Percentiles rank a stretch among this genome's conserved stretches.
Conservation (phyloP, 202 grass and related monocot genomes). For the Setaria italica region DNA sequence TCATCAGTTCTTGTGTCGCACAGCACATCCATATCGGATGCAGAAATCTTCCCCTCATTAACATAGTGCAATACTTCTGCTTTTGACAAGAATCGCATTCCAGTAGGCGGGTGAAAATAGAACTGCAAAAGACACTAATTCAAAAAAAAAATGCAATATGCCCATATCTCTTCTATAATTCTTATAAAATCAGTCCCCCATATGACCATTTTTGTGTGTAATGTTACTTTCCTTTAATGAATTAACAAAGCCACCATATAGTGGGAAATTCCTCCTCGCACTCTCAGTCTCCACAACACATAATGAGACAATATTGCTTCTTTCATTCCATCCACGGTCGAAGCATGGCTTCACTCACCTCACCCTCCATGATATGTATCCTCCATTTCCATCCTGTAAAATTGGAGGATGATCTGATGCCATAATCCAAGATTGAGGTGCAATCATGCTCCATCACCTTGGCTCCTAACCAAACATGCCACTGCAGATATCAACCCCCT, state of each 20-base stretch:
- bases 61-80: constrained; percentile 69
- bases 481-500: not conserved
- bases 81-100: constrained; percentile 67
- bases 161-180: constrained; percentile 6
- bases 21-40: constrained; percentile 35
- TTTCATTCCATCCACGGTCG: not conserved
- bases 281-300: not conserved
- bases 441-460: not conserved
- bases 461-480: not conserved
- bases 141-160: not conserved
- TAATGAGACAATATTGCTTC: not conserved
- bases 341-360: not conserved
- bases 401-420: not conserved
- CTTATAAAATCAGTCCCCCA: not conserved
- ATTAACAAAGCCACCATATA: constrained; percentile 1
- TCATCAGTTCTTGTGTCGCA: constrained; percentile 49
- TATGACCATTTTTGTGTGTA: not conserved
- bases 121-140: constrained; percentile 54
- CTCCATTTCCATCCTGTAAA: not conserved
- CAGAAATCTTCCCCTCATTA: constrained; percentile 55
- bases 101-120: constrained; percentile 66
- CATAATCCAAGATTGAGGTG: not conserved
- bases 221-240: constrained; percentile 1
- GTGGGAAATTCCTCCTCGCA: not conserved
- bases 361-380: not conserved